Conservation (phyloP, 208 protist species). For the Wallacemonas collosoma region DNA sequence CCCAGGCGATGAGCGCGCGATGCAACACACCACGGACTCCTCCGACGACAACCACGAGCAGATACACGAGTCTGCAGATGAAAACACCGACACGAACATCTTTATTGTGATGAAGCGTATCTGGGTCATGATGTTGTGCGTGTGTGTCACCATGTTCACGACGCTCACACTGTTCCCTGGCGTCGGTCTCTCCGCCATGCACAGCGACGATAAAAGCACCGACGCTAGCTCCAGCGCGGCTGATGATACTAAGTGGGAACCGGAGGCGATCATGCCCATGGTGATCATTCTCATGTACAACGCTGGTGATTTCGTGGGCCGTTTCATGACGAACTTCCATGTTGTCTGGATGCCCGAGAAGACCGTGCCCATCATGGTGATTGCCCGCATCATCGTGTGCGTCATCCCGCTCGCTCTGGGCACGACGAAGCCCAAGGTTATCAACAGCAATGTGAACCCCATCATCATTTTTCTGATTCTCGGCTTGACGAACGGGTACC, state of each 20-base stretch:
- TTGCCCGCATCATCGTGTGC: slow-evolving; percentile 29
- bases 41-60: neutral
- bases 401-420: slow-evolving; percentile 42
- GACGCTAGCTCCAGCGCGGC: neutral
- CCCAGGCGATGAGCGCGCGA: slow-evolving; percentile 9
- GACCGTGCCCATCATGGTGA: slow-evolving; percentile 21
- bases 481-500: slow-evolving; percentile 39
- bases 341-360: slow-evolving; percentile 27
- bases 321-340: slow-evolving; percentile 28
- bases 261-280: slow-evolving; percentile 39
- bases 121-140: slow-evolving; percentile 44
- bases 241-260: slow-evolving; percentile 24
- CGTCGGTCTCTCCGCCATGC: slow-evolving; percentile 37
- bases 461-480: slow-evolving; percentile 43
- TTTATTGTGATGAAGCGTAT: slow-evolving; percentile 34
- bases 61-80: slow-evolving; percentile 4
- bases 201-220: slow-evolving; percentile 2
- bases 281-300: slow-evolving; percentile 46
- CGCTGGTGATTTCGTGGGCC: slow-evolving; percentile 32
- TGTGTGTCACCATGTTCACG: slow-evolving; percentile 34
- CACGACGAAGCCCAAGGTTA: slow-evolving; percentile 28
- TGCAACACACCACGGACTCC: slow-evolving; percentile 4
- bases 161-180: slow-evolving; percentile 44
- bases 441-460: slow-evolving; percentile 42
- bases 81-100: slow-evolving; percentile 22